Conservation (phyloP, 345 rosid species). For the Salix udensis region DNA sequence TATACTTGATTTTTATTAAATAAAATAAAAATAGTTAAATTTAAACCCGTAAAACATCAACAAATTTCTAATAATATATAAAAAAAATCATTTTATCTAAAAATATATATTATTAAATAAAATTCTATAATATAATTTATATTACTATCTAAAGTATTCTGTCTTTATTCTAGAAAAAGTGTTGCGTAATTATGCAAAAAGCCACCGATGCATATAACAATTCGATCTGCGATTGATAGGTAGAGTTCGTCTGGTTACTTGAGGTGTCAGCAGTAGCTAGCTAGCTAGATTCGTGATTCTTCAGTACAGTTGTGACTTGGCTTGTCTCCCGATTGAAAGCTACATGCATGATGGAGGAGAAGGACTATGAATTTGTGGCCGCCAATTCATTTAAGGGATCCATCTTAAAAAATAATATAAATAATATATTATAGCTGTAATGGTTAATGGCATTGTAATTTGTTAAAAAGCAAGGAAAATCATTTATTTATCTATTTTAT, state of each 20-base stretch:
- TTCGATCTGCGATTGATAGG: not conserved
- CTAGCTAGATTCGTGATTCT: not conserved
- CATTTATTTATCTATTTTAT: not conserved
- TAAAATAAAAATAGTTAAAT: too few relatives aligned
- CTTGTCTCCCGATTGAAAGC: not conserved
- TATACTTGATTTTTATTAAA: too few relatives aligned
- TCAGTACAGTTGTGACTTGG: not conserved
- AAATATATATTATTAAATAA: too few relatives aligned
- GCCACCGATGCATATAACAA: not conserved
- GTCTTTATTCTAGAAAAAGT: not conserved
- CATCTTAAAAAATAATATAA: too few relatives aligned
- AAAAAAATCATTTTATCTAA: too few relatives aligned
- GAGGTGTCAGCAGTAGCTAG: not conserved
- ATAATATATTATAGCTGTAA: not conserved
- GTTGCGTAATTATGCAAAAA: not conserved
- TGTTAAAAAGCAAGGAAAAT: not conserved
- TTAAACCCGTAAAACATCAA: too few relatives aligned
- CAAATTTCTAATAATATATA: too few relatives aligned
- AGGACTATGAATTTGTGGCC: not conserved
- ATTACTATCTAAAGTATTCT: too few relatives aligned
- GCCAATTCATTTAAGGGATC: not conserved
- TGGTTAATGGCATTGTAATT: not conserved
- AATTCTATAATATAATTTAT: too few relatives aligned
- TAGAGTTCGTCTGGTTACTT: not conserved
- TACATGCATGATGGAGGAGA: not conserved